Conservation (phyloP, 257 asterid species). For the Ilex asprella region DNA sequence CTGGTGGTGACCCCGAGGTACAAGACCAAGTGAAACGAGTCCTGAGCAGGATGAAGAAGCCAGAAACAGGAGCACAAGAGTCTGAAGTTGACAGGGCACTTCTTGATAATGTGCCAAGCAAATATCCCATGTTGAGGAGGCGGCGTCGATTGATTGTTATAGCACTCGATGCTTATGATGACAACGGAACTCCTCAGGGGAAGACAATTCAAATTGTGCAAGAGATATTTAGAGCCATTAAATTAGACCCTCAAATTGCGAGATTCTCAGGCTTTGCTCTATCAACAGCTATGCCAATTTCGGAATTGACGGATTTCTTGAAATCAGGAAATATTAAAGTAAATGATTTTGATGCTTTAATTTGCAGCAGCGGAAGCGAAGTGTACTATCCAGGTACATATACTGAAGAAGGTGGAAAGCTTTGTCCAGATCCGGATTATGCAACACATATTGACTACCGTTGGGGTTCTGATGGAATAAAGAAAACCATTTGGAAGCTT, state of each 20-base stretch:
- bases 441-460: conserved; percentile 74
- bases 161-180: conserved; percentile 73
- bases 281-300: conserved; percentile 71
- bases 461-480: conserved; percentile 82
- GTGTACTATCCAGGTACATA: conserved; percentile 60
- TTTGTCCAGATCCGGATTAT: conserved; percentile 56
- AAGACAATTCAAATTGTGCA: conserved; percentile 46
- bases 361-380: conserved; percentile 83
- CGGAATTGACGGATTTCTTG: conserved; percentile 44
- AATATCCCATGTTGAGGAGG: conserved; percentile 64
- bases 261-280: conserved; percentile 56
- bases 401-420: conserved; percentile 45
- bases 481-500: conserved; percentile 73
- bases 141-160: conserved; percentile 53
- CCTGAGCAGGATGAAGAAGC: conserved; percentile 56
- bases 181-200: conserved; percentile 49
- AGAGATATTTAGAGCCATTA: conserved; percentile 50
- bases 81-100: conserved; percentile 32
- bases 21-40: conserved; percentile 66
- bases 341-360: conserved; percentile 64
- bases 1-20: conserved; percentile 34
- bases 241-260: conserved; percentile 41
- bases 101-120: conserved; percentile 34
- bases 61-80: conserved; percentile 27
- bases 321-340: conserved; percentile 44